phyloP scores from a whole-genome alignment of 495 filamentous ascomycete species.

The Aspergillus leporis region DNA sequence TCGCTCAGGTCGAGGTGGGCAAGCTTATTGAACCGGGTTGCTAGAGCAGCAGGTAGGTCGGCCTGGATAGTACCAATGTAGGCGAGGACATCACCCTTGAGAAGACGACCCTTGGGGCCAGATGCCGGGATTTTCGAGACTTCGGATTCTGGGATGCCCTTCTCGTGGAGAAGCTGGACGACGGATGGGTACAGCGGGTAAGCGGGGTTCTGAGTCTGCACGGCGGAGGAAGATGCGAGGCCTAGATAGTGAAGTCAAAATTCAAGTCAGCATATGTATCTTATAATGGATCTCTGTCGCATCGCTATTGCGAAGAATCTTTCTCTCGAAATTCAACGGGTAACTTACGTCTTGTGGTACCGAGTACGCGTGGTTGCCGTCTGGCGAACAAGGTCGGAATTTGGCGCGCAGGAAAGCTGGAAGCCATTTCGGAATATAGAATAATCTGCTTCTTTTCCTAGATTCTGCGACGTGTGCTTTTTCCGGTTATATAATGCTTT shows the following conservation, averaged over 20 bases:
- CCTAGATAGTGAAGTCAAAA: constrained; percentile 17
- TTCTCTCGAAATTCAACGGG: constrained; percentile 10
- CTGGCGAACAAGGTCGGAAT: constrained; percentile 41
- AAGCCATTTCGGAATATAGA: constrained; percentile 35
- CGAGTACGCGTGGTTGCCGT: constrained; percentile 36
- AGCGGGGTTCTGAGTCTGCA: constrained; percentile 62
- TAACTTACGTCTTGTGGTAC: constrained; percentile 43
- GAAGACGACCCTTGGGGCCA: constrained; percentile 83
- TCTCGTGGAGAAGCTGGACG: constrained; percentile 71
- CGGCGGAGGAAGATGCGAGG: constrained; percentile 39
- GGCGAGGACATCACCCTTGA: constrained; percentile 94
- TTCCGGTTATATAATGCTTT: constrained; percentile 6
- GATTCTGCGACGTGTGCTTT: constrained; percentile 4
- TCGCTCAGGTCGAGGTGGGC: constrained; percentile 89
- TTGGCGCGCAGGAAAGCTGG: constrained; percentile 36
- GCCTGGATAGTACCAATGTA: constrained; percentile 76
- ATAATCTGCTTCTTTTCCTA: not conserved
- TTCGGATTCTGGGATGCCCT: constrained; percentile 69
- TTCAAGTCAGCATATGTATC: not conserved
- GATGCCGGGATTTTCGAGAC: constrained; percentile 79
- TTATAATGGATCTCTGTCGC: not conserved
- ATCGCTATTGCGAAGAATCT: not conserved
- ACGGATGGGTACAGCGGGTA: constrained; percentile 89
- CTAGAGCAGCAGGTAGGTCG: constrained; percentile 67
- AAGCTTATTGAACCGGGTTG: constrained; percentile 68